Conservation (phyloP, 1,139 yeast genomes). For the Suhomyces terraborum region DNA sequence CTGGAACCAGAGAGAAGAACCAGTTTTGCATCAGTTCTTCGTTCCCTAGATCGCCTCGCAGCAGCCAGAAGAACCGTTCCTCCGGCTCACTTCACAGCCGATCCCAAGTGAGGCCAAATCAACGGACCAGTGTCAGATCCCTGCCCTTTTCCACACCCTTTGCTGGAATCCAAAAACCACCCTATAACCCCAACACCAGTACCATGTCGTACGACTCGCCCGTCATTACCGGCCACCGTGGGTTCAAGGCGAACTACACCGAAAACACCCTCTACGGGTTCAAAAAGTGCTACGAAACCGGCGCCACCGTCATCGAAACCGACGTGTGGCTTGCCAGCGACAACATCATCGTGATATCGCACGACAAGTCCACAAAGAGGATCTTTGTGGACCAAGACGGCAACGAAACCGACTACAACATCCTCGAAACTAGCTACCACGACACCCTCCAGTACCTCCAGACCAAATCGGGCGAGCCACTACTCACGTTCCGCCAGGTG, state of each 20-base stretch:
- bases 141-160: background rate
- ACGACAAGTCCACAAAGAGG: slow-evolving; percentile 63
- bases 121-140: no score
- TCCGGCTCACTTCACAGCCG: no score
- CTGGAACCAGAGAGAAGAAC: no score
- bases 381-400: slow-evolving; percentile 57
- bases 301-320: slow-evolving; percentile 76
- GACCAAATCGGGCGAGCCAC: slow-evolving; percentile 58
- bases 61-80: no score
- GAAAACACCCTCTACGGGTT: slow-evolving; percentile 82
- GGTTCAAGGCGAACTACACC: slow-evolving; percentile 63
- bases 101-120: background rate
- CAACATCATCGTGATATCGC: slow-evolving; percentile 72
- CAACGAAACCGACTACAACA: slow-evolving; percentile 39
- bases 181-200: no score
- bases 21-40: no score
- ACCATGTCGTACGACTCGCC: slow-evolving; percentile 24
- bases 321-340: slow-evolving; percentile 82
- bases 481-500: slow-evolving; percentile 64
- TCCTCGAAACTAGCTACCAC: slow-evolving; percentile 43
- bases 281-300: slow-evolving; percentile 65
- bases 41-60: no score
- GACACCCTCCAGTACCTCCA: slow-evolving; percentile 49
- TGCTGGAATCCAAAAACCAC: no score
- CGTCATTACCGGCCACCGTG: slow-evolving; percentile 47